A percentile compares a stretch with the other conserved stretches of the same genome.
Conservation (phyloP, 176 grass and related monocot species). For the Hordeum vulgare region MorexV3_pseudomolecules_assembly NC_058523.1:456782995-456783494, state of each 20-base stretch:
- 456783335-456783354: neutral
- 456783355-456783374: neutral
- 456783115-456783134: too few relatives aligned
- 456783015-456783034: slow-evolving; percentile 30
- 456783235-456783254: neutral
- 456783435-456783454: neutral
- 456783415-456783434: neutral
- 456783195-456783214: too few relatives aligned
- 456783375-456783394: neutral
- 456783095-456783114: too few relatives aligned
- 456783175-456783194: too few relatives aligned
- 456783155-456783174: too few relatives aligned
- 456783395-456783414: neutral
- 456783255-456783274: too few relatives aligned
- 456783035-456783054: slow-evolving; percentile 37
- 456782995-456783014: slow-evolving; percentile 23
- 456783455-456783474: too few relatives aligned
- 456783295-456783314: too few relatives aligned
- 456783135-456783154: too few relatives aligned
- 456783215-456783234: too few relatives aligned
- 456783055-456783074: neutral
- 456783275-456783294: too few relatives aligned
- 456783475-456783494: neutral
- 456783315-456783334: neutral
- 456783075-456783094: too few relatives aligned